Evolutionary conservation across 2,329 filamentous ascomycete species (phyloP), one percentile per base, ranked within the genome.

Genomic region (Teratosphaeria gauchensis): DNA sequence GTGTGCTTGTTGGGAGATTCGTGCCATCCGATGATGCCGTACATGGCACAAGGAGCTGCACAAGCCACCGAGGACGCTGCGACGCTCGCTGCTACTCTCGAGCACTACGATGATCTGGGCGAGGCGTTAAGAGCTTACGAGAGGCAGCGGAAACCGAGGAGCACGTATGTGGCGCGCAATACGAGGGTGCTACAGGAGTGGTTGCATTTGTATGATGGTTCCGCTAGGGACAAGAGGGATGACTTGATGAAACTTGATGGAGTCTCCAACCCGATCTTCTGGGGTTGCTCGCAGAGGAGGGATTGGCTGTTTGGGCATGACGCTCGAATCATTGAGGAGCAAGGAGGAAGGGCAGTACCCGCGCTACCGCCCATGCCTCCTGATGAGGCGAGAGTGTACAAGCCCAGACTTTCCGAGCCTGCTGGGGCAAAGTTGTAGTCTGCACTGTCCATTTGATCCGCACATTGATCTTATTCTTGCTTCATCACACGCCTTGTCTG

Each of bases 41-140:
- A 88, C 66, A 77, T 87, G 4, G 84, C 81, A 52, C 84, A 88
- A 72, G 85, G 86, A 42, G 84, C 85, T 11, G 84, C 85, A 8
- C 85, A 86, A 76, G 84, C 84, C 8, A 84, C 86, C 54, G 85
- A 88, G 69, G 85, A 88, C 64, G 84, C 81, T 1, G 83, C 81
- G 4, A 80, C 83, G 1, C 70, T 87, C 30, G 60, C 63, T 24
- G 63, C 63, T 19, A 58, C 61, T n/a, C 42, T 66, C 32, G 19
- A 59, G 21, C 57, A 59, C 8, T 65, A 68, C 48, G 57, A 65
- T n/a, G 54, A 35, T 54, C 53, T 65, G 12, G 31, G 38, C 2
- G 19, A 60, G 9, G 65, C 63, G 12, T 42, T 65, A 53, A 24
- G 46, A 21, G 58, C 51, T 14, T 67, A 65, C 38, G 62, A 67